Conservation (phyloP, 2,329 filamentous ascomycete genomes). For the Penicillium frequentans region DNA sequence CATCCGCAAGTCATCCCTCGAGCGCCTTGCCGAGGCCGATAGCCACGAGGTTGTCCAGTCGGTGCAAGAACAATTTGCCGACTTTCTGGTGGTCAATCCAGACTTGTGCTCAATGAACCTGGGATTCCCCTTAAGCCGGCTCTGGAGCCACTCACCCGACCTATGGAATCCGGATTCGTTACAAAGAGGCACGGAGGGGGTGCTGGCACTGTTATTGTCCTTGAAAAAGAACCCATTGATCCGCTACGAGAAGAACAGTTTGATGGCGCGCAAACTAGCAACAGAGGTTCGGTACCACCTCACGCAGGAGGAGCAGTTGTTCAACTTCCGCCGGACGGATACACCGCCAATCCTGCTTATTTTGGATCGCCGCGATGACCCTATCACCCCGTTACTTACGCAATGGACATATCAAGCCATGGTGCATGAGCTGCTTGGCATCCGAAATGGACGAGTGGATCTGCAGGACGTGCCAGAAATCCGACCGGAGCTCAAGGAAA, state of each 20-base stretch:
- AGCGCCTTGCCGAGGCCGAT: slow-evolving; percentile 91
- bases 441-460: slow-evolving; percentile 91
- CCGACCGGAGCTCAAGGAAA: slow-evolving; percentile 83
- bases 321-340: slow-evolving; percentile 93
- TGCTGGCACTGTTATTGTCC: slow-evolving; percentile 79
- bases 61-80: slow-evolving; percentile 94
- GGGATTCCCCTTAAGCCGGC: slow-evolving; percentile 67
- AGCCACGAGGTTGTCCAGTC: slow-evolving; percentile 94
- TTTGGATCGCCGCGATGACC: slow-evolving; percentile 88
- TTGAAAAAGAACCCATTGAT: slow-evolving; percentile 97
- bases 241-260: slow-evolving; percentile 86
- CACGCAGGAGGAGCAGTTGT: slow-evolving; percentile 92
- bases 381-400: slow-evolving; percentile 87
- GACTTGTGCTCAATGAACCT: slow-evolving; percentile 84
- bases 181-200: slow-evolving; percentile 81
- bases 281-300: slow-evolving; percentile 90
- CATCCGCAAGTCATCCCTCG: slow-evolving; percentile 91
- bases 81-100: slow-evolving; percentile 92
- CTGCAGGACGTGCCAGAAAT: slow-evolving; percentile 81
- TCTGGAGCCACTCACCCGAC: slow-evolving; percentile 82
- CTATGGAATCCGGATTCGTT: slow-evolving; percentile 88
- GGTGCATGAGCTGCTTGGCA: slow-evolving; percentile 94
- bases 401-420: slow-evolving; percentile 99
- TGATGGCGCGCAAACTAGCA: slow-evolving; percentile 87
- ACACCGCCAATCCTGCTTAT: slow-evolving; percentile 91